A percentile compares a stretch with the other conserved stretches of the same genome.
These are phyloP conservation scores for Lunularia cruciata DNA, from an alignment of 225 moss, liverwort and hornwort genomes.

Conservation along the genomic window DNA sequence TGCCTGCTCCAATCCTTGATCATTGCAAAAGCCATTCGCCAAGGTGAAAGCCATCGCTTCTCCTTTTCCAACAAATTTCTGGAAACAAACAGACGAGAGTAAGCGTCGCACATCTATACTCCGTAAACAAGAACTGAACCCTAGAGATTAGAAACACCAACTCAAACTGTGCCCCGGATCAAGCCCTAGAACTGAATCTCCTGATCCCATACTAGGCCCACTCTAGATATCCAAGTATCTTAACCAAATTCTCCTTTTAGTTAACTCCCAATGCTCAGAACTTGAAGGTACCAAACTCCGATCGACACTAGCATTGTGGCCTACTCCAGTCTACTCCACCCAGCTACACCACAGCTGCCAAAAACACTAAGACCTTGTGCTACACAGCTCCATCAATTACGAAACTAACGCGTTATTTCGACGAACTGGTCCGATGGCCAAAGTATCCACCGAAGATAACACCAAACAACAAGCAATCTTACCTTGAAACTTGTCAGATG, in stretches of 20 bases:
- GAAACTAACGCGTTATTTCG: no score
- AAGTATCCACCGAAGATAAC: no score
- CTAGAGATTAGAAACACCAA: background rate
- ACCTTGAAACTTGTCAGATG: background rate
- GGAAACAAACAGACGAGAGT: background rate
- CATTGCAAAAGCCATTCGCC: constrained; percentile 34
- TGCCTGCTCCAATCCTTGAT: constrained; percentile 42
- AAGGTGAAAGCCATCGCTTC: constrained; percentile 36
- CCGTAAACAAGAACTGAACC: background rate
- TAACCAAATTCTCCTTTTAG: no score
- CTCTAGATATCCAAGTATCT: no score
- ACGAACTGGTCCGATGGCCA: no score
- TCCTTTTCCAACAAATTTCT: constrained; percentile 13
- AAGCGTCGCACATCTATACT: no score
- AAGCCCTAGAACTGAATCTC: background rate
- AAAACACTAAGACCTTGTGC: background rate
- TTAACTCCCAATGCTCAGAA: background rate
- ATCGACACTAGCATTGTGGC: background rate
- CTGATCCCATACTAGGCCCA: no score
- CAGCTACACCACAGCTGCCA: background rate
- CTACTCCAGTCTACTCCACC: background rate
- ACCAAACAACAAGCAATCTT: background rate
- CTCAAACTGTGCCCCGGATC: background rate
- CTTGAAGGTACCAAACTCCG: background rate
- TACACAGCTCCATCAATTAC: no score